These are phyloP conservation scores for Ceratobasidium sp. DNA, from an alignment of 1,284 basidiomycete genomes.

Conservation along the genomic window DNA sequence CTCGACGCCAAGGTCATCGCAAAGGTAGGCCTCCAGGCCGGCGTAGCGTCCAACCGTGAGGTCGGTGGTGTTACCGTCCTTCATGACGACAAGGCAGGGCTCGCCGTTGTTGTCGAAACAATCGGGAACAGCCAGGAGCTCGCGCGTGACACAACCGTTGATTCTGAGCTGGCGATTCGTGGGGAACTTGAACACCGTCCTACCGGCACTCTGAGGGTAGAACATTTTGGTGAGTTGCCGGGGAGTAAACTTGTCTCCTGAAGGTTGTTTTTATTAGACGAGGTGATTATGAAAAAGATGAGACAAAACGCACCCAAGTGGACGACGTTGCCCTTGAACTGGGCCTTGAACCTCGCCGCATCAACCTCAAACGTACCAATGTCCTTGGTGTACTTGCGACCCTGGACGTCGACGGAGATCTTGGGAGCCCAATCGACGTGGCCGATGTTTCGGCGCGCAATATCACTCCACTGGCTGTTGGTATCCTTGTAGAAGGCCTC, in stretches of 20 bases:
- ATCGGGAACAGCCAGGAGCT: conserved; percentile 48
- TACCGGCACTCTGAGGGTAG: conserved; percentile 47
- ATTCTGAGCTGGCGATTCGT: conserved; percentile 53
- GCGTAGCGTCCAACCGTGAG: conserved; percentile 56
- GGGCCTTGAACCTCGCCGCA: conserved; percentile 27
- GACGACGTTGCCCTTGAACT: conserved; percentile 41
- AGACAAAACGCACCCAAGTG: conserved; percentile 44
- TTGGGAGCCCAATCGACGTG: not conserved
- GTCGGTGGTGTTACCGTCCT: conserved; percentile 54
- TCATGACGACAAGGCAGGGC: conserved; percentile 52
- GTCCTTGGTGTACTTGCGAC: conserved; percentile 40
- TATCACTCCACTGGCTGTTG: conserved; percentile 18
- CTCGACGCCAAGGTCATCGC: conserved; percentile 51
- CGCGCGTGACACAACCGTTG: conserved; percentile 44
- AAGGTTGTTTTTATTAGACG: conserved; percentile 42
- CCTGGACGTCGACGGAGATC: conserved; percentile 7
- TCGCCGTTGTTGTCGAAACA: conserved; percentile 53
- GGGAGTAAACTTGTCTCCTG: conserved; percentile 33
- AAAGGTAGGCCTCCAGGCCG: conserved; percentile 50
- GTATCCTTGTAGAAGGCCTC: conserved; percentile 18
- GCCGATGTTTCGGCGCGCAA: not conserved
- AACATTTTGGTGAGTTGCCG: conserved; percentile 51
- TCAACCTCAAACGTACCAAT: conserved; percentile 33
- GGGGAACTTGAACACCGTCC: conserved; percentile 34
- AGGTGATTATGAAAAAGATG: not conserved